Base-by-base conservation (phyloP, 1,284 basidiomycete genomes). In the Lignosus rhinocerotis region DNA sequence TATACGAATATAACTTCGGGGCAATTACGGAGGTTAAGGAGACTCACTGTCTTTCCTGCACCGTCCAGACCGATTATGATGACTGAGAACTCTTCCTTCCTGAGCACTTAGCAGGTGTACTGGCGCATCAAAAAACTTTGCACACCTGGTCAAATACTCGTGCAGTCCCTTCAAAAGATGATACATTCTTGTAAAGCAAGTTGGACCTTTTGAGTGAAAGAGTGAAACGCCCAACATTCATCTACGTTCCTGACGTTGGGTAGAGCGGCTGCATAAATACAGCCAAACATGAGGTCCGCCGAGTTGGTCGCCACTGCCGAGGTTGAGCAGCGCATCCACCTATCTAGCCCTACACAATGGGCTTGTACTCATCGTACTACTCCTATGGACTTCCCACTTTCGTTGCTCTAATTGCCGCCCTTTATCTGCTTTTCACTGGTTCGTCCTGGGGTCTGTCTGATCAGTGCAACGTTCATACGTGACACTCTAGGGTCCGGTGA, bases 61-160 rank as follows among this genome's bases (percentile, higher is more conserved):
- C 88, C 88, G 69, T 92, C 90, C 16, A 93, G 80, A 25, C 94
- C 94, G 54, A 97, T 87, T 68, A 97, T 96, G 56, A 96, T 91
- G 32, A 97, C 87, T 11, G 91, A 94, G 73, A 95, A 96, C 68
- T 96, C 93, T 65, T 96, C 94, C 75, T 96, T 96, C 65, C 89
- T 90, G 65, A 48, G 39, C 41, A 41, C 58, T 54, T 16, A 39
- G 42, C 10, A 30, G 8, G 16, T 43, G n/a, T 34, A 1, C 7
- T 76, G 69, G 31, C 66, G 73, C 72, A 56, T 74, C 69, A 43
- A 79, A 80, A 66, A 14, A 9, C n/a, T n/a, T 8, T 8, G 6
- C 58, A 19, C 77, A 94, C 80, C 91, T 86, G 17, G 93, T 96
- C 33, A 96, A 75, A 75, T 95, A 88, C 70, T 92, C 87, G 74